Conservation (phyloP, 768 basidiomycete genomes). For the Calocybe gangraenosa region DNA sequence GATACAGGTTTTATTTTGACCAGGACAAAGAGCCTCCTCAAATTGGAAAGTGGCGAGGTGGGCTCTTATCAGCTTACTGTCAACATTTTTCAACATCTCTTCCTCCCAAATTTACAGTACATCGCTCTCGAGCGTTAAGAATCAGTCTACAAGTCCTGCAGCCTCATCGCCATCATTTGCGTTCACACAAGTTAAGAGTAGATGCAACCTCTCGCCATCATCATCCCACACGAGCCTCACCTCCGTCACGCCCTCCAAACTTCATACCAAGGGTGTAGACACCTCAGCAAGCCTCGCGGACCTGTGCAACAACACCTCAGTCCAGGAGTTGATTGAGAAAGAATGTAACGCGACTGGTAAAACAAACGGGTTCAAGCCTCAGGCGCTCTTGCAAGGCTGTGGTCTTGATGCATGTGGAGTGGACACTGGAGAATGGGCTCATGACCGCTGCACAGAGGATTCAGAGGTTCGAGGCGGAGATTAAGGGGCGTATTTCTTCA, state of each 20-base stretch:
- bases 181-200: slow-evolving; percentile 74
- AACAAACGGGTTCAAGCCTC: slow-evolving; percentile 77
- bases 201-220: slow-evolving; percentile 78
- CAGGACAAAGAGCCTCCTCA: slow-evolving; percentile 22
- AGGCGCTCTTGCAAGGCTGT: slow-evolving; percentile 76
- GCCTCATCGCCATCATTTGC: slow-evolving; percentile 77
- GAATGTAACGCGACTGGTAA: slow-evolving; percentile 75
- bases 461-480: slow-evolving; percentile 62
- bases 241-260: slow-evolving; percentile 48
- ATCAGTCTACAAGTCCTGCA: slow-evolving; percentile 80
- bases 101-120: slow-evolving; percentile 56
- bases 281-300: slow-evolving; percentile 30
- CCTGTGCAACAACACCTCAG: slow-evolving; percentile 52
- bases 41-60: slow-evolving; percentile 21
- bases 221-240: slow-evolving; percentile 76
- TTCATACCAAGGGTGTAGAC: slow-evolving; percentile 7
- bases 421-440: slow-evolving; percentile 85
- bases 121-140: slow-evolving; percentile 90
- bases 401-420: slow-evolving; percentile 76
- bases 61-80: background rate
- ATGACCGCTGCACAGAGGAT: slow-evolving; percentile 92
- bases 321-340: slow-evolving; percentile 60
- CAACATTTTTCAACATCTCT: background rate
- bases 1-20: background rate
- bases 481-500: no score